phyloP scores from a whole-genome alignment of 257 asterid species.

The Mitragyna speciosa region DNA sequence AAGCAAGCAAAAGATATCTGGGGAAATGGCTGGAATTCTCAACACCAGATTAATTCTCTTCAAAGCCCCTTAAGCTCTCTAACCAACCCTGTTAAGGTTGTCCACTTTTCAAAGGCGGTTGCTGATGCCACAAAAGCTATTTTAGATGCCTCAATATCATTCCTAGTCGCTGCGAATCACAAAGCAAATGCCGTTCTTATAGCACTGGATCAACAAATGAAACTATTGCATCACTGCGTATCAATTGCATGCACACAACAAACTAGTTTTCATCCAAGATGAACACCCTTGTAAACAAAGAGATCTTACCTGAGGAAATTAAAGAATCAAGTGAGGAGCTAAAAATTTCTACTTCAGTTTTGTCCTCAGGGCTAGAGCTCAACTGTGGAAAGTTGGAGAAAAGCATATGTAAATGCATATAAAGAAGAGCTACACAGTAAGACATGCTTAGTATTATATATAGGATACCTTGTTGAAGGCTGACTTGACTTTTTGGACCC shows the following conservation, averaged over 20 bases:
- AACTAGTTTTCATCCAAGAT: not conserved
- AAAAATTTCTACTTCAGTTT: constrained; percentile 62
- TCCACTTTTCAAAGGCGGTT: constrained; percentile 82
- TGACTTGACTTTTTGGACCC: constrained; percentile 68
- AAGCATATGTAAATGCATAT: not conserved
- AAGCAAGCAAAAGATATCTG: not conserved
- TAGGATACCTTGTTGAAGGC: constrained; percentile 72
- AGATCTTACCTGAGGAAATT: constrained; percentile 55
- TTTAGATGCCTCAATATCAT: constrained; percentile 74
- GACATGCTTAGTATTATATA: not conserved
- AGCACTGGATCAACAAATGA: not conserved
- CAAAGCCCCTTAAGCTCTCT: constrained; percentile 84
- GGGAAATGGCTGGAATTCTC: not conserved
- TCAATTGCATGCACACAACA: not conserved
- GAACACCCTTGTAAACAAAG: not conserved
- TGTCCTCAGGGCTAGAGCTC: constrained; percentile 83
- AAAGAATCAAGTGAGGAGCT: constrained; percentile 61
- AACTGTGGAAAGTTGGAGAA: constrained; percentile 44
- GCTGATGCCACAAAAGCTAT: constrained; percentile 76
- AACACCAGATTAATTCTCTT: constrained; percentile 20
- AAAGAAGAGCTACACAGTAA: not conserved
- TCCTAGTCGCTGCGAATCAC: constrained; percentile 54
- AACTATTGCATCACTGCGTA: not conserved
- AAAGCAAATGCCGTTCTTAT: not conserved
- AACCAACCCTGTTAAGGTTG: constrained; percentile 62